Percentiles rank a stretch among this genome's conserved stretches.
Conservation (phyloP, 2,329 filamentous ascomycete genomes). For the Pseudogymnoascus pannorum region DNA sequence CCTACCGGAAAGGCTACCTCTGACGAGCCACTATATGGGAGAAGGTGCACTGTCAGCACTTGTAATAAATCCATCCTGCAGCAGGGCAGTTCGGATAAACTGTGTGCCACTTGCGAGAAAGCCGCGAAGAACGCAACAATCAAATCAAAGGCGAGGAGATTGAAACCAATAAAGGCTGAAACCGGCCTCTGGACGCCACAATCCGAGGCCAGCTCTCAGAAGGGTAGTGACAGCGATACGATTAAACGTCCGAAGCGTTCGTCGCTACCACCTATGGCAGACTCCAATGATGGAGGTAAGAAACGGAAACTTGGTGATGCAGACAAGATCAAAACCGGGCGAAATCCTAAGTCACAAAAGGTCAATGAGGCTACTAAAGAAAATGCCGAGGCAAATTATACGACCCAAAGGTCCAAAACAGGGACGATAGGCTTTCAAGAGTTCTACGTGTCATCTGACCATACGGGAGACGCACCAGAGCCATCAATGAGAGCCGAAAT, state of each 20-base stretch:
- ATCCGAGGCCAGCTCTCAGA: neutral
- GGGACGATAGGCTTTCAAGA: neutral
- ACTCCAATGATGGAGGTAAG: neutral
- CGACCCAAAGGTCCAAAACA: neutral
- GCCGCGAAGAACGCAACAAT: neutral
- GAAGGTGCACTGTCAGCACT: neutral
- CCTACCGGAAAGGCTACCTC: neutral
- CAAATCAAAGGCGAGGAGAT: neutral
- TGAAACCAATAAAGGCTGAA: neutral
- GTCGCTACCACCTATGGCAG: neutral
- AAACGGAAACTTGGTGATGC: neutral
- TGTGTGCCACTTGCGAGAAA: neutral
- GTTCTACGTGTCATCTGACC: neutral
- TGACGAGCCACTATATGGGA: neutral
- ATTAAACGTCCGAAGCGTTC: neutral
- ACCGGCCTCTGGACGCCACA: neutral
- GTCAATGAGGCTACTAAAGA: neutral
- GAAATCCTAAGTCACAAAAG: neutral
- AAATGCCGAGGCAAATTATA: neutral
- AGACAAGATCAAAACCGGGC: neutral
- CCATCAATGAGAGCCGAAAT: neutral
- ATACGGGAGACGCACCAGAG: neutral
- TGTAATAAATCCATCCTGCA: neutral
- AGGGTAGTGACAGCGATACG: neutral
- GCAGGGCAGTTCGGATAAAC: neutral